Evolutionary conservation across 768 basidiomycete genomes (phyloP), one percentile per base, ranked within the genome.

Genomic region (Tricholoma saponaceum): DNA sequence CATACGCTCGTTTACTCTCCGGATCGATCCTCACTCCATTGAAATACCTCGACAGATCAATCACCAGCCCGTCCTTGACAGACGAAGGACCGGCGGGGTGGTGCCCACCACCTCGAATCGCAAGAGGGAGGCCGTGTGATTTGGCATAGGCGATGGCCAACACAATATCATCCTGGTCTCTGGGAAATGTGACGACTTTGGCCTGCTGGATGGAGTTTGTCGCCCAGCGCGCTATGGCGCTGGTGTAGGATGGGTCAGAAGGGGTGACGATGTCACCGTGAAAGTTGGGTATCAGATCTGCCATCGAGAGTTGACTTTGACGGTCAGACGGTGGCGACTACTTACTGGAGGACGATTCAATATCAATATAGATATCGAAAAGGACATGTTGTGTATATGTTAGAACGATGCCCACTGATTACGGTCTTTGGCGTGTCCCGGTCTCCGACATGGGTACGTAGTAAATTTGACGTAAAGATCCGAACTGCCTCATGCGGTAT

Each of bases 61-160:
- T 72, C 2, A 76, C 72, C 1, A 78, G 50, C 25, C 50, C 74
- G 22, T 68, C 75, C 28, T 75, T 66, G 25, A 58, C 60, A 9
- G 74, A 74, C 4, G 74, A 74, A 2, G 72, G 63, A 8, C 71
- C 74, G 8, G 71, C 58, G 67, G 49, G 22, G 56, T 58, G 70
- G 55, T 78, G 77, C 1, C 76, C 76, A 3, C 76, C 77, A 13
- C 76, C 70, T 5, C 64, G 61, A 43, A 77, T 65, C 2, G 71
- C 75, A 28, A 76, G 62, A 23, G 61, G 66, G 2, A 75, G 55
- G 5, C 16, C 5, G 16, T 55, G 35, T 8, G 46, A 25, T 25
- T 43, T 22, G 5, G 57, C 57, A 33, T 51, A 56, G 13, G 41
- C 28, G 22, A 62, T 51, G n/a, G 60, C 54, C 7, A 49, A 7